Percentiles rank a stretch among this genome's conserved stretches.
phyloP scores from a whole-genome alignment of 495 filamentous ascomycete genomes.

The Copromyces sp. region DNA sequence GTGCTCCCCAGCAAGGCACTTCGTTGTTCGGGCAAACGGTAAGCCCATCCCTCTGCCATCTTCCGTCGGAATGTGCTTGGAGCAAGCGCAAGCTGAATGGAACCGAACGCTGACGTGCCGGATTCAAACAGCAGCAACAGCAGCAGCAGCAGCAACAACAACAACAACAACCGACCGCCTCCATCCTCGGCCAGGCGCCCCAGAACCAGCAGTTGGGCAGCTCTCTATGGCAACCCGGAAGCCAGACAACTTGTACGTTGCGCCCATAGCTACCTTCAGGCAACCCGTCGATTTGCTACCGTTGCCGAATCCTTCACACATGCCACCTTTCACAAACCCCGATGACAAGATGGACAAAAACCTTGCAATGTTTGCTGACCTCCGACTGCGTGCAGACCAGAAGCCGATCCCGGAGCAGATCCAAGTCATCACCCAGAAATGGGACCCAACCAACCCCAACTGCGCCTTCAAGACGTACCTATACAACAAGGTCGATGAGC shows the following conservation, averaged over 20 bases:
- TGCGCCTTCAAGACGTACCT: conserved; percentile 86
- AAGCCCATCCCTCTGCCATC: not conserved
- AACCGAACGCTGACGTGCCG: not conserved
- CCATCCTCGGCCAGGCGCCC: conserved; percentile 21
- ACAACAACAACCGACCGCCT: conserved; percentile 18
- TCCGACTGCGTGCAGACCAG: conserved; percentile 40
- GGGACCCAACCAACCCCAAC: conserved; percentile 58
- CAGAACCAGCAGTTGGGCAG: conserved; percentile 25
- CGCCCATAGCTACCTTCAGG: not conserved
- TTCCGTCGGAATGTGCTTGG: not conserved
- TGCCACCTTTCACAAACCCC: not conserved
- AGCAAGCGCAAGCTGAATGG: not conserved
- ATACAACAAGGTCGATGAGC: conserved; percentile 81
- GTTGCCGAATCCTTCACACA: not conserved
- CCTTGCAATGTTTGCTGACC: conserved; percentile 8
- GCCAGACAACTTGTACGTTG: conserved; percentile 32
- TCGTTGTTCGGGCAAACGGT: not conserved
- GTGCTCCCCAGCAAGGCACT: not conserved
- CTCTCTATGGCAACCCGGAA: conserved; percentile 39
- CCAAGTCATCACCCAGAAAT: conserved; percentile 65
- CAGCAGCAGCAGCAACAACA: conserved; percentile 22
- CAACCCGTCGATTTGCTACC: not conserved
- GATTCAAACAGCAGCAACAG: conserved; percentile 18
- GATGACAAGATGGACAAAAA: conserved; percentile 1
- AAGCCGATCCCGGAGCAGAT: conserved; percentile 84